Base-by-base conservation (phyloP, 768 basidiomycete species). In the Auriscalpium microsporum region DNA sequence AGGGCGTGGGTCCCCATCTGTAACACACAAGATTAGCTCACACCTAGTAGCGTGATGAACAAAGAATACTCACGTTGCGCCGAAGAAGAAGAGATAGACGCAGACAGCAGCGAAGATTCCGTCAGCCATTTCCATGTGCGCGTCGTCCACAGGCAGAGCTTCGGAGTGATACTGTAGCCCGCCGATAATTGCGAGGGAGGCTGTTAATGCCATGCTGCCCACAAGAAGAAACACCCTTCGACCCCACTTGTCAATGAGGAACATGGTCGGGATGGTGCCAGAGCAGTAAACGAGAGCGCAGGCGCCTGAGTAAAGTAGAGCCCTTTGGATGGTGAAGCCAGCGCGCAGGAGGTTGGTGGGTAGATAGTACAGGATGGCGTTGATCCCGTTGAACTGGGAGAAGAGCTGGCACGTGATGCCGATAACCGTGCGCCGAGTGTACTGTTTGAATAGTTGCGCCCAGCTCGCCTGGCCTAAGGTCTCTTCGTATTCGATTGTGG, bases 31-130 rank as follows among this genome's bases (percentile, higher is more conserved):
- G 34, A 54, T 59, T 37, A 60, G 57, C 34, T 60, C 51, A 44
- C 51, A 51, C 11, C 59, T 51, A 55, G 59, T 62, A 45, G 7
- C 34, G 3, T 48, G 48, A 23, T 10, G 57, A 13, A 17, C 23
- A 8, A 19, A 19, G 9, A 44, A 52, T 45, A 59, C 69, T 60
- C 57, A 74, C 62, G 79, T 77, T 19, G 76, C 77, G 6, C 77
- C 79, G 51, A 76, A 82, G 61, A 81, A 73, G 64, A 83, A 81
- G 21, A 84, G 72, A 63, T 83, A 84, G n/a, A 78, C 61, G 60
- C 78, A 78, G 53, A 81, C 74, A 56, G 76, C 71, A n/a, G 67
- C 67, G 50, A 74, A 65, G 54, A 73, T 68, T 14, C 67, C 71
- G 49, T 73, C 61, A 10, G 73, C 69, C n/a, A 66, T 65, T 3